Conservation (phyloP, 352 stramenopile genomes). For the Phytophthora capsici region DNA sequence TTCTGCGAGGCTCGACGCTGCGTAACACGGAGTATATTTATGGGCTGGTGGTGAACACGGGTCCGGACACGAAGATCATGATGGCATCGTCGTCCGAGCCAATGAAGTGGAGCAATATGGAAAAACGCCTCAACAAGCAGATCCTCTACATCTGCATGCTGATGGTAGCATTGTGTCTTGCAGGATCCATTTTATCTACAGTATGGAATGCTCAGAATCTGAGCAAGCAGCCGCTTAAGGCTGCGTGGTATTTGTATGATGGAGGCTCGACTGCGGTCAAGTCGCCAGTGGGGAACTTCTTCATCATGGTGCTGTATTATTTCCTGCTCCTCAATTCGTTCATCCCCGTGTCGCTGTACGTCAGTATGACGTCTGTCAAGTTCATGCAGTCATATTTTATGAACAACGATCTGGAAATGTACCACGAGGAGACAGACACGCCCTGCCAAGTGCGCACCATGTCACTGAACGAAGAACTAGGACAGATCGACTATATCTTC, state of each 20-base stretch:
- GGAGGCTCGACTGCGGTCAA: conserved; percentile 50
- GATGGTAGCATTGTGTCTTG: conserved; percentile 81
- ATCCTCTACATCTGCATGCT: conserved; percentile 87
- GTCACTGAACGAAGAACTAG: conserved; percentile 94
- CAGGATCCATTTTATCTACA: conserved; percentile 62
- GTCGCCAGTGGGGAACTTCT: conserved; percentile 72
- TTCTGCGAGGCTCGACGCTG: conserved; percentile 88
- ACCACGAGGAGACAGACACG: conserved; percentile 94
- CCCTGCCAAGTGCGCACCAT: conserved; percentile 92
- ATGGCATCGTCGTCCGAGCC: conserved; percentile 80
- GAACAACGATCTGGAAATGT: conserved; percentile 93
- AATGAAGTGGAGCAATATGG: conserved; percentile 92
- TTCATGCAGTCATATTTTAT: conserved; percentile 94
- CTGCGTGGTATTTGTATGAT: conserved; percentile 83
- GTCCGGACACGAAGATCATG: conserved; percentile 91
- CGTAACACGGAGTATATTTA: conserved; percentile 94
- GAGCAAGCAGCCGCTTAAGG: conserved; percentile 31
- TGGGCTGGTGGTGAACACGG: conserved; percentile 92
- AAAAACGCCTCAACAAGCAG: conserved; percentile 78
- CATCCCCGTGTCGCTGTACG: conserved; percentile 96
- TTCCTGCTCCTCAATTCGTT: conserved; percentile 95
- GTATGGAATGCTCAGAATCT: conserved; percentile 79
- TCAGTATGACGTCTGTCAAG: conserved; percentile 94
- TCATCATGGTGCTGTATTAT: conserved; percentile 94
- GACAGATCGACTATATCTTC: conserved; percentile 95